Percentiles rank a stretch among this genome's conserved stretches.
Evolutionary conservation across 192 early-diverging fungal genomes (phyloP).

Genomic region (Coemansia asiatica): DNA sequence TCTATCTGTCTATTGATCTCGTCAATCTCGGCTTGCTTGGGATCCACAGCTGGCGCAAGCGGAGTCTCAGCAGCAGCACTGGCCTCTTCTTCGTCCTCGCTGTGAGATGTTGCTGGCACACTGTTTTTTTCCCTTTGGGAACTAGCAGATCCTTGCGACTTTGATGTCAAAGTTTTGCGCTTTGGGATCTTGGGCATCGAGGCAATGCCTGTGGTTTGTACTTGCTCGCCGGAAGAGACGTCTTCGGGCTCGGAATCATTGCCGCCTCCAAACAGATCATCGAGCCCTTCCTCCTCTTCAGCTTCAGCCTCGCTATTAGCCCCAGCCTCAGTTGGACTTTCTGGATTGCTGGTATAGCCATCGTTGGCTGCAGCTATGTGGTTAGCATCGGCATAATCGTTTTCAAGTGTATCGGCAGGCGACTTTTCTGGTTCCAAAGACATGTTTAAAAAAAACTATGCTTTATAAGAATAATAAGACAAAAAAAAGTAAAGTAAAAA

Average conservation of each 20-base stretch:
- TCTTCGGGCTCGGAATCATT: neutral
- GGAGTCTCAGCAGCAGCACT: too few species aligned
- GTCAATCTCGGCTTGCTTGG: conserved; percentile 51
- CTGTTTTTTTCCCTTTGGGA: neutral
- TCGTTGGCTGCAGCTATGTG: neutral
- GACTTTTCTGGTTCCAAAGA: conserved; percentile 7
- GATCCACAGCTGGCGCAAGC: conserved; percentile 19
- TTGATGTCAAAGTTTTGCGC: conserved; percentile 1
- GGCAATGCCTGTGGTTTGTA: neutral
- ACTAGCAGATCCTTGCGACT: neutral
- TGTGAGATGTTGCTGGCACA: neutral
- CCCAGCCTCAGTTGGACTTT: too few species aligned
- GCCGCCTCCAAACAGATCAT: conserved; percentile 1
- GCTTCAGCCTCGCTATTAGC: too few species aligned
- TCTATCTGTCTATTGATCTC: conserved; percentile 47
- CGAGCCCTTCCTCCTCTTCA: too few species aligned
- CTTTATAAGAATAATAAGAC: too few species aligned
- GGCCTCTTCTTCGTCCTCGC: conserved; percentile 12
- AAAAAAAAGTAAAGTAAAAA: too few species aligned
- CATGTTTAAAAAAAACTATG: conserved; percentile 3
- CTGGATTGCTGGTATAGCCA: neutral
- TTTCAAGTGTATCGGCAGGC: conserved; percentile 5
- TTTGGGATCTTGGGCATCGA: conserved; percentile 53
- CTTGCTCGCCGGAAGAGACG: neutral
- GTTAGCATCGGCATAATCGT: too few species aligned